Percentiles rank a stretch among this genome's conserved stretches.
These are phyloP conservation scores for Raffaelea ambrosiae DNA, from an alignment of 2,329 filamentous ascomycete genomes.

Conservation along the genomic window DNA sequence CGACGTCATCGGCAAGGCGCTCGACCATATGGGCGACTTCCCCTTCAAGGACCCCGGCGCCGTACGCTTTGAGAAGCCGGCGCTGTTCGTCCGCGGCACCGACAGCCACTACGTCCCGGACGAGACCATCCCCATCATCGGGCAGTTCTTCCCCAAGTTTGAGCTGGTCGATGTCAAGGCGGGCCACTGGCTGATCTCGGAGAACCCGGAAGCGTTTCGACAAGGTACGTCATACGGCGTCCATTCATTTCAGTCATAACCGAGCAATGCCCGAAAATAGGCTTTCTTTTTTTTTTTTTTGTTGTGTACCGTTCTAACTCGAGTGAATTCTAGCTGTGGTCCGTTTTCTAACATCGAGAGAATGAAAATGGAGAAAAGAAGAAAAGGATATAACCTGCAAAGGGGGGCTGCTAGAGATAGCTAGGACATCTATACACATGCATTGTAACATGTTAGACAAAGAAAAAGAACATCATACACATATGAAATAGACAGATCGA, in stretches of 20 bases:
- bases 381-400: too few relatives aligned
- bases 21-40: slow-evolving; percentile 79
- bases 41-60: slow-evolving; percentile 69
- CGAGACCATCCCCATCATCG: slow-evolving; percentile 69
- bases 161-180: slow-evolving; percentile 64
- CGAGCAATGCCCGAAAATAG: too few relatives aligned
- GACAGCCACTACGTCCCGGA: slow-evolving; percentile 72
- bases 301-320: too few relatives aligned
- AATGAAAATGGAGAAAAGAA: slow-evolving; percentile 11
- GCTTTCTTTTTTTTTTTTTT: too few relatives aligned
- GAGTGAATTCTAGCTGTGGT: slow-evolving; percentile 23
- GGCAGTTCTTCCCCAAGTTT: slow-evolving; percentile 75
- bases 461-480: neutral
- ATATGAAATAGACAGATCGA: neutral
- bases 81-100: slow-evolving; percentile 73
- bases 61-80: slow-evolving; percentile 63
- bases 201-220: slow-evolving; percentile 72
- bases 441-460: neutral
- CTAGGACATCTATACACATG: too few relatives aligned
- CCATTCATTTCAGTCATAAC: neutral
- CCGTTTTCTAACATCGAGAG: slow-evolving; percentile 23
- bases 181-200: slow-evolving; percentile 86
- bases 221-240: slow-evolving; percentile 44
- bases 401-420: too few relatives aligned
- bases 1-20: slow-evolving; percentile 53